Percentiles rank a stretch among this genome's conserved stretches.
phyloP scores from a whole-genome alignment of 805 yeast genomes.

The Kuraishia hungarica region DNA sequence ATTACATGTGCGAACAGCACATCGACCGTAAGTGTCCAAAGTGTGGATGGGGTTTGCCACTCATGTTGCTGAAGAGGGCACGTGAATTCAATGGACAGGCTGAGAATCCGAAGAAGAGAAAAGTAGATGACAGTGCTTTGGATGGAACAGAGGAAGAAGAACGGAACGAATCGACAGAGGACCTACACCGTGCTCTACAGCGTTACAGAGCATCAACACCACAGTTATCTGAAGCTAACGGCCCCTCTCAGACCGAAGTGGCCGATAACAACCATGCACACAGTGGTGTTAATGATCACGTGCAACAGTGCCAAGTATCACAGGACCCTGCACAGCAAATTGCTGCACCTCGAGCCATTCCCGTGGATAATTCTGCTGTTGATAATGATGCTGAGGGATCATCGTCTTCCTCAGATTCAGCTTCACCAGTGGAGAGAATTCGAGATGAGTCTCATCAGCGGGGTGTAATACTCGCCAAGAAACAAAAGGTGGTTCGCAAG shows the following conservation, averaged over 20 bases:
- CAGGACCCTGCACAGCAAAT: background rate
- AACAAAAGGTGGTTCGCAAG: constrained; percentile 17
- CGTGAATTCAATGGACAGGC: constrained; percentile 28
- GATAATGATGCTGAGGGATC: constrained; percentile 12
- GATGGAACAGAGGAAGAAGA: background rate
- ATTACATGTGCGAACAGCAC: constrained; percentile 96
- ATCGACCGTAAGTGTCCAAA: constrained; percentile 95
- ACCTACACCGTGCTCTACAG: background rate
- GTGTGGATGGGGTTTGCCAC: constrained; percentile 98
- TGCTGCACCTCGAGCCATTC: background rate
- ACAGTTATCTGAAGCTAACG: background rate
- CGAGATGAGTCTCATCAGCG: background rate
- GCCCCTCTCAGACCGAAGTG: background rate
- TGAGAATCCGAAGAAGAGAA: constrained; percentile 17
- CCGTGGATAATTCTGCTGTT: background rate
- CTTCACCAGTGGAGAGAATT: background rate
- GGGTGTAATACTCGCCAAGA: background rate
- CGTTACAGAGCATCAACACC: background rate
- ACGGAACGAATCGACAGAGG: background rate
- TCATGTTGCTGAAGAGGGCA: constrained; percentile 80
- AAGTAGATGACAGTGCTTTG: constrained; percentile 5
- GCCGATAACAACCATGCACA: background rate
- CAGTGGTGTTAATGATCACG: background rate
- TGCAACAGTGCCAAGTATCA: background rate
- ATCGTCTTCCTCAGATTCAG: background rate